Evolutionary conservation across 2,329 filamentous ascomycete species (phyloP).

Genomic region (Fusarium dimerum): DNA sequence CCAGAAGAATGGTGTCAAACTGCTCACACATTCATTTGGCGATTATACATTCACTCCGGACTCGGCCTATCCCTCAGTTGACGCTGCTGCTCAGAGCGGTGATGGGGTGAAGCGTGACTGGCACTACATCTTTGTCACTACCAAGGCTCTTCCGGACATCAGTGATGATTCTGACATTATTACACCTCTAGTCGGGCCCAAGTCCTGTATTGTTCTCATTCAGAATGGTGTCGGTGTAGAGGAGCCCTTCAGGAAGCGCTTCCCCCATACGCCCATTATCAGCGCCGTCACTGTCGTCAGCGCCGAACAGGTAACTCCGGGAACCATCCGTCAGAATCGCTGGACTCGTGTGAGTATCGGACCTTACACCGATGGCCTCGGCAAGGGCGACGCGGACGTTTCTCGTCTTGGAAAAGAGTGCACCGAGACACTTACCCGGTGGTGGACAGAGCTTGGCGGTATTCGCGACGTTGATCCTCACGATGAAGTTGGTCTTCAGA

Average conservation of each 20-base stretch:
- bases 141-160: constrained; percentile 67
- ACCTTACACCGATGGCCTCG: constrained; percentile 58
- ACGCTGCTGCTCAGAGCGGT: constrained; percentile 46
- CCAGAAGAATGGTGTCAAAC: constrained; percentile 58
- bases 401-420: constrained; percentile 39
- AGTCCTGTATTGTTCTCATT: constrained; percentile 64
- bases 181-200: constrained; percentile 56
- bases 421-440: constrained; percentile 52
- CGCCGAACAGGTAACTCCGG: constrained; percentile 64
- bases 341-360: constrained; percentile 74
- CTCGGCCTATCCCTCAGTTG: constrained; percentile 62
- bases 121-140: constrained; percentile 70
- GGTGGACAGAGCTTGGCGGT: constrained; percentile 56
- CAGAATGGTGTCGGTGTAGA: constrained; percentile 74
- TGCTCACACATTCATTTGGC: constrained; percentile 68
- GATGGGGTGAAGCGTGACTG: constrained; percentile 29
- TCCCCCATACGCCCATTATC: constrained; percentile 60
- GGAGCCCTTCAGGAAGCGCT: constrained; percentile 62
- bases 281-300: constrained; percentile 71
- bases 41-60: constrained; percentile 65
- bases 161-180: constrained; percentile 63
- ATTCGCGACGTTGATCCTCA: constrained; percentile 67
- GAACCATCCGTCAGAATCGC: constrained; percentile 67
- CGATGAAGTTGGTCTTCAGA: constrained; percentile 66
- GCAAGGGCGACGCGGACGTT: constrained; percentile 36